Conservation (phyloP, 225 moss, liverwort and hornwort genomes). For the Neckera pumila region DNA sequence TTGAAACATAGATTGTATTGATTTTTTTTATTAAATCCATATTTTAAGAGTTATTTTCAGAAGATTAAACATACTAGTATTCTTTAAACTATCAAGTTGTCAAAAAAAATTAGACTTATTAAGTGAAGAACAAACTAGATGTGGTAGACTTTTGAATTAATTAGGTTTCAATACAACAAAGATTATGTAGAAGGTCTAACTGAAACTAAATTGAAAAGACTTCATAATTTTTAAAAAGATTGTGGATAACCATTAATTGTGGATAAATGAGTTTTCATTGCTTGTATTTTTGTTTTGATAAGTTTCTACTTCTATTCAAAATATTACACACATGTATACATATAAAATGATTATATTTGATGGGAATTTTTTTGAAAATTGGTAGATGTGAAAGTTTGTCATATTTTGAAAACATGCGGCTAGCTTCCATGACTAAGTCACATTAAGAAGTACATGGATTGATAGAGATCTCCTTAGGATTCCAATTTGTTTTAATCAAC, state of each 20-base stretch:
- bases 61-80: no score
- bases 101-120: fast-evolving
- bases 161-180: not conserved
- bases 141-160: not conserved
- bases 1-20: not conserved
- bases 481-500: not conserved
- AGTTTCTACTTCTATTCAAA: not conserved
- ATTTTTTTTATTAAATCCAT: not conserved
- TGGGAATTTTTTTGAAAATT: not conserved
- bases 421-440: not conserved
- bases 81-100: not conserved
- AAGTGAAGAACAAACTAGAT: not conserved
- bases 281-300: not conserved
- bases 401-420: fast-evolving
- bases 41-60: no score
- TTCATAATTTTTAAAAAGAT: no score
- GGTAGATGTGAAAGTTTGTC: not conserved
- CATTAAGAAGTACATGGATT: not conserved
- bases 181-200: not conserved
- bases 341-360: not conserved
- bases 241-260: no score
- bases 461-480: not conserved
- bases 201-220: not conserved
- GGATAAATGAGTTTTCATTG: no score
- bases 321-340: not conserved